Percentiles rank a stretch among this genome's conserved stretches.
phyloP scores from a whole-genome alignment of 352 stramenopile species.

The Phytophthora uliginosa region DNA sequence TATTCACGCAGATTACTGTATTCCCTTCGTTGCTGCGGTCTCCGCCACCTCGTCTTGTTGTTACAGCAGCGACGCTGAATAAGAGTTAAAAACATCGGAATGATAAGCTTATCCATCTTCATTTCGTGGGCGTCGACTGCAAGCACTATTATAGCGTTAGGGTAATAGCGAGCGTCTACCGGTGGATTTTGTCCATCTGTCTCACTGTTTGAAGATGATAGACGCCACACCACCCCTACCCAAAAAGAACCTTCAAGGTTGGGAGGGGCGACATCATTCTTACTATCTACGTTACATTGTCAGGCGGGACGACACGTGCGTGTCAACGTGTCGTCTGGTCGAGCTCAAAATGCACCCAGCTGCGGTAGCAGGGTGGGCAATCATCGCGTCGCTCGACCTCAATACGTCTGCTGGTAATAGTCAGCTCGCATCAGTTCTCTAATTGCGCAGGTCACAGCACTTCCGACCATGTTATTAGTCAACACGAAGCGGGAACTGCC shows the following conservation, averaged over 20 bases:
- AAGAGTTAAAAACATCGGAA: too few relatives aligned
- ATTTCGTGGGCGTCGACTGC: constrained; percentile 6
- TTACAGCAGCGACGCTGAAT: not conserved
- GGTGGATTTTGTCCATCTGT: constrained; percentile 1
- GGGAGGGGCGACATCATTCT: constrained; percentile 21
- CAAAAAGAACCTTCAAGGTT: constrained; percentile 23
- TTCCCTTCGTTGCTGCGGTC: not conserved
- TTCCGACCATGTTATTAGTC: constrained; percentile 24
- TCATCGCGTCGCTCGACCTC: constrained; percentile 11
- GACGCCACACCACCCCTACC: constrained; percentile 20
- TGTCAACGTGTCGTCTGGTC: constrained; percentile 21
- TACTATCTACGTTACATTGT: too few relatives aligned
- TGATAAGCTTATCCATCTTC: not conserved
- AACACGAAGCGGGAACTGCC: constrained; percentile 15
- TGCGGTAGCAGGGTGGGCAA: not conserved
- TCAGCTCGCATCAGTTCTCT: not conserved
- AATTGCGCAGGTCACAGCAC: not conserved
- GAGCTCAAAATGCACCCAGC: constrained; percentile 22
- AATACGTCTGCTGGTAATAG: not conserved
- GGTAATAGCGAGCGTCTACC: not conserved
- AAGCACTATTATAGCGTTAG: constrained; percentile 5
- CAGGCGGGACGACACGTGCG: not conserved
- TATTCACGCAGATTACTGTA: too few relatives aligned
- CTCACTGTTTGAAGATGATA: not conserved
- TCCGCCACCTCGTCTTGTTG: constrained; percentile 8